These are phyloP conservation scores for Austroboletus niveus DNA, from an alignment of 1,284 basidiomycete species.

Conservation along the genomic window DNA sequence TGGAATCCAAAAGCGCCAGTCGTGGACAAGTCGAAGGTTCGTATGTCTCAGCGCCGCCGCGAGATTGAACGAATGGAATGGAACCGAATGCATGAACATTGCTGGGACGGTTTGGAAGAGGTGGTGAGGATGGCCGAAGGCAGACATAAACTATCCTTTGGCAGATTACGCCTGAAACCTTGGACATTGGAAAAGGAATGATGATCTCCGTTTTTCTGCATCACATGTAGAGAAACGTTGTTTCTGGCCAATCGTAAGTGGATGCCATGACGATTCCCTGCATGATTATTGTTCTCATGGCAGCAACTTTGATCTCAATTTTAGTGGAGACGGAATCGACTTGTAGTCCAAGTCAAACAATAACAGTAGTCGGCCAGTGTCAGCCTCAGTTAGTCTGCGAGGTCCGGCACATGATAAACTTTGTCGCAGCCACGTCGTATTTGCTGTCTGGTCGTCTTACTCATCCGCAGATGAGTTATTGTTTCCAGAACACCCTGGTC, in stretches of 20 bases:
- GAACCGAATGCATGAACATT: slow-evolving; percentile 24
- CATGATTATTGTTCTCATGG: slow-evolving; percentile 1
- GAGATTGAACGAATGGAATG: slow-evolving; percentile 16
- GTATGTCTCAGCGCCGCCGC: slow-evolving; percentile 4
- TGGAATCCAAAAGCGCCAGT: slow-evolving; percentile 48
- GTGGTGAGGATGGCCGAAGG: slow-evolving; percentile 34
- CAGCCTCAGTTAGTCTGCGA: slow-evolving; percentile 7
- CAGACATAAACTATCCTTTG: slow-evolving; percentile 29
- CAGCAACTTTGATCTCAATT: neutral
- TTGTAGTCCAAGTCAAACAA: neutral
- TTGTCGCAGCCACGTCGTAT: slow-evolving; percentile 14
- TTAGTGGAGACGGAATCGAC: neutral
- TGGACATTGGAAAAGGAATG: slow-evolving; percentile 20
- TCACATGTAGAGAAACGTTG: neutral
- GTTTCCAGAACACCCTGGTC: slow-evolving; percentile 12
- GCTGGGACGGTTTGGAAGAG: slow-evolving; percentile 34
- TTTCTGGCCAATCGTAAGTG: slow-evolving; percentile 6
- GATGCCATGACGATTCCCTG: neutral
- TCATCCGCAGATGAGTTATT: slow-evolving; percentile 20
- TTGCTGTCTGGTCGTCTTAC: neutral
- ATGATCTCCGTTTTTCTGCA: too few relatives aligned
- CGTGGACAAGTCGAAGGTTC: slow-evolving; percentile 22
- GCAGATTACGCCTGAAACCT: slow-evolving; percentile 27
- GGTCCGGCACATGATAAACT: slow-evolving; percentile 7
- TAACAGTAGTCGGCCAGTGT: slow-evolving; percentile 16